A percentile compares a stretch with the other conserved stretches of the same genome.
phyloP scores from a whole-genome alignment of 208 protist species.

The Willaertia magna region DNA sequence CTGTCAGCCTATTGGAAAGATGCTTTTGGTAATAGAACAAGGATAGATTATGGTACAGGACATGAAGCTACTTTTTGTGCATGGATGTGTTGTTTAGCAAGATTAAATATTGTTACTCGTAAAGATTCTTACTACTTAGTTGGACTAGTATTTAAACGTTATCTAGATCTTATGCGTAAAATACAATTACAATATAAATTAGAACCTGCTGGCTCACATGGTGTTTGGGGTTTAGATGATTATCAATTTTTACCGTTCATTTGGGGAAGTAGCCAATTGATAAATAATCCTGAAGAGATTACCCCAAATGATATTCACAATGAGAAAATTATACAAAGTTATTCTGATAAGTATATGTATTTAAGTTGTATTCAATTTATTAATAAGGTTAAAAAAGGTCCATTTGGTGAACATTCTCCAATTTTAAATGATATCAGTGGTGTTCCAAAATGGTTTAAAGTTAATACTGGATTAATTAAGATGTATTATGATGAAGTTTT shows the following conservation, averaged over 20 bases:
- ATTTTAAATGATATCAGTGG: constrained; percentile 74
- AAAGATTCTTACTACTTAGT: constrained; percentile 57
- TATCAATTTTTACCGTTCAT: constrained; percentile 96
- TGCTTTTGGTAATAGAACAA: constrained; percentile 79
- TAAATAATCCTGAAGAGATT: constrained; percentile 40
- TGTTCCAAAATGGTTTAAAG: constrained; percentile 67
- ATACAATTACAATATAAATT: constrained; percentile 65
- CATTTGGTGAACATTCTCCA: constrained; percentile 77
- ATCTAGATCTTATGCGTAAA: constrained; percentile 73
- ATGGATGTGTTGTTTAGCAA: constrained; percentile 68
- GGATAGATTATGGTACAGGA: constrained; percentile 97
- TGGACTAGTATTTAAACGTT: constrained; percentile 68
- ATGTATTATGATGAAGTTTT: constrained; percentile 87
- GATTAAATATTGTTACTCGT: constrained; percentile 43
- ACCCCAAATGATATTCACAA: constrained; percentile 5
- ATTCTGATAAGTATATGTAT: constrained; percentile 52
- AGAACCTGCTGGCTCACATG: constrained; percentile 91
- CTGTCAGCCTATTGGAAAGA: constrained; percentile 71
- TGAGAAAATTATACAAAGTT: constrained; percentile 12
- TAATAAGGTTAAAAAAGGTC: constrained; percentile 30
- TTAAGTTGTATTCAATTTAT: constrained; percentile 47
- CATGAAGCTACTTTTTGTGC: constrained; percentile 94
- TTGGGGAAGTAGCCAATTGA: constrained; percentile 85
- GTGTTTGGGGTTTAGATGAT: constrained; percentile 97
- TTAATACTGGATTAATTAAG: constrained; percentile 71